Conservation (phyloP, 2,329 filamentous ascomycete genomes). For the Phaeosphaeriaceae sp. region DNA sequence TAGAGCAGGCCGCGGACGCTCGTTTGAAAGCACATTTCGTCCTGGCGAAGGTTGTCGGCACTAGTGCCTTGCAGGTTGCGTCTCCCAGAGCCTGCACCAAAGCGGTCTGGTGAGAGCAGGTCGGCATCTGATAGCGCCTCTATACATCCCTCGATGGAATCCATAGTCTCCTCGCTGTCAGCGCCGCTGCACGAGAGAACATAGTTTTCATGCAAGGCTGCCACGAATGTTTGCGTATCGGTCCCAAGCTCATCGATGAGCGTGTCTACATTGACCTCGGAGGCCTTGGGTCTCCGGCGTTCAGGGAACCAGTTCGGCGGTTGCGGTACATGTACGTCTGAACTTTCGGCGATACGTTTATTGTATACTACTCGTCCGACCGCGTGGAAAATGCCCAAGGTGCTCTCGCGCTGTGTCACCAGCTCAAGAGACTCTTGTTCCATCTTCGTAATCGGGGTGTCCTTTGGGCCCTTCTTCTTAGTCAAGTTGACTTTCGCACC, state of each 20-base stretch:
- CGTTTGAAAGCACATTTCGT: constrained; percentile 92
- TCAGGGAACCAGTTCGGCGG: constrained; percentile 57
- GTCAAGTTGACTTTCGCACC: constrained; percentile 75
- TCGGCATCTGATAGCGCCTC: constrained; percentile 88
- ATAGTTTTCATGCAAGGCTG: constrained; percentile 93
- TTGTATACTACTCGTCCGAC: constrained; percentile 97
- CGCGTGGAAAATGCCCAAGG: constrained; percentile 92
- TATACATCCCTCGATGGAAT: constrained; percentile 84
- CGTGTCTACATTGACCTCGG: constrained; percentile 63
- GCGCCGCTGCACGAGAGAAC: constrained; percentile 77
- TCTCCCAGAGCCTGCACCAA: constrained; percentile 63
- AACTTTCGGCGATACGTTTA: constrained; percentile 69
- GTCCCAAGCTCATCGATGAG: constrained; percentile 95
- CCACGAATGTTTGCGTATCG: constrained; percentile 87
- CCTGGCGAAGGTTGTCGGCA: constrained; percentile 81
- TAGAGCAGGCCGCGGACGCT: constrained; percentile 88
- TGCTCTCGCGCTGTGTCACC: constrained; percentile 86
- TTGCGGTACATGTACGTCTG: constrained; percentile 43
- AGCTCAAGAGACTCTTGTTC: constrained; percentile 82
- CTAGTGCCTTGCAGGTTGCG: constrained; percentile 57
- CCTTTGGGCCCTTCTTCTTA: constrained; percentile 61
- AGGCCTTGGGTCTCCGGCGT: constrained; percentile 51
- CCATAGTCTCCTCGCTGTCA: constrained; percentile 68
- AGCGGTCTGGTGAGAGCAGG: constrained; percentile 77
- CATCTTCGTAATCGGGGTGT: constrained; percentile 71